These are phyloP conservation scores for Leishmania major DNA, from an alignment of 208 protist species.

Conservation along the genomic window DNA sequence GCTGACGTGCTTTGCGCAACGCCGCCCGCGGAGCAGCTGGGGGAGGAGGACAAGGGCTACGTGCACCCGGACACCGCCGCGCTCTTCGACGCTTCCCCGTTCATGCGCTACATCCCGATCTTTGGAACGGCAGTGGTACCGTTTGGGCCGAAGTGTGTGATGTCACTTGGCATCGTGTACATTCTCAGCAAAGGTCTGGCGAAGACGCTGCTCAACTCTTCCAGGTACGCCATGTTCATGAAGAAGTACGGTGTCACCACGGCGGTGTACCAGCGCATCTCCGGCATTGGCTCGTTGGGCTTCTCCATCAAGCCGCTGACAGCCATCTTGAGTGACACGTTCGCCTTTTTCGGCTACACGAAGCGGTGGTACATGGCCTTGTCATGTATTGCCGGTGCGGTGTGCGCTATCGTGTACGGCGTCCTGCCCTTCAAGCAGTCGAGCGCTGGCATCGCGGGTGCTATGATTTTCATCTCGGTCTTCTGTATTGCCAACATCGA, in stretches of 20 bases:
- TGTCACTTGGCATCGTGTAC: conserved; percentile 42
- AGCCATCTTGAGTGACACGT: conserved; percentile 55
- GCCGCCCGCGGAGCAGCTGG: background rate
- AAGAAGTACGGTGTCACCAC: conserved; percentile 26
- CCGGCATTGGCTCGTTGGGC: conserved; percentile 38
- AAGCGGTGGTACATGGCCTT: conserved; percentile 62
- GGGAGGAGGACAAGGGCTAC: conserved; percentile 27
- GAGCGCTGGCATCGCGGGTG: conserved; percentile 41
- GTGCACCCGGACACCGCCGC: conserved; percentile 35
- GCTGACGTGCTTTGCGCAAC: background rate
- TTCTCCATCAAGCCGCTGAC: conserved; percentile 64
- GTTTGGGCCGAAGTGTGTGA: conserved; percentile 39
- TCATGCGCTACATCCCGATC: conserved; percentile 33
- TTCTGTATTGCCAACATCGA: conserved; percentile 59
- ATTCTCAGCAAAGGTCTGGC: conserved; percentile 48
- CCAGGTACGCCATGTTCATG: conserved; percentile 51
- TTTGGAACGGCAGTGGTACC: conserved; percentile 32
- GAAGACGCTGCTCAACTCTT: conserved; percentile 29
- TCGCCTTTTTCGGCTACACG: conserved; percentile 54
- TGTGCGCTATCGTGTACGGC: conserved; percentile 43
- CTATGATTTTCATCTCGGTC: conserved; percentile 46
- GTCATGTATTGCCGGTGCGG: conserved; percentile 38
- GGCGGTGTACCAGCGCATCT: conserved; percentile 42
- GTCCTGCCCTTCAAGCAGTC: conserved; percentile 38
- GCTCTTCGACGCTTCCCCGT: conserved; percentile 37